Percentiles rank a stretch among this genome's conserved stretches.
Evolutionary conservation across 768 basidiomycete genomes (phyloP).

Genomic region (Pisolithus tinctorius): DNA sequence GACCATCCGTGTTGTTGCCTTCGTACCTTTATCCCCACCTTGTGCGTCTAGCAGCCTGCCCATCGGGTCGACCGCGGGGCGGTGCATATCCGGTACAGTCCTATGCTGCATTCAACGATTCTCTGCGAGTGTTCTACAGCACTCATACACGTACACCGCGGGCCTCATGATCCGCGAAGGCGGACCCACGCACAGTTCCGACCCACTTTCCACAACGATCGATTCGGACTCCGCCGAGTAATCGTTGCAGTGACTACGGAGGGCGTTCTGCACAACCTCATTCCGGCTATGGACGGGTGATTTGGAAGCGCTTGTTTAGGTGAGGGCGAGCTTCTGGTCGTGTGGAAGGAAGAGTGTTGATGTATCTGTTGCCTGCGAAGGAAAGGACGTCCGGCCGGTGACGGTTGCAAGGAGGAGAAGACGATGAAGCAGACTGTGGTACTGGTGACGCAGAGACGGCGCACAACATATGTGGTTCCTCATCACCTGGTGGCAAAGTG

Average conservation of each 20-base stretch:
- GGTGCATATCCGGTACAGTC: neutral
- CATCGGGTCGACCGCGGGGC: neutral
- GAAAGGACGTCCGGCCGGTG: neutral
- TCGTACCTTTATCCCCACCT: conserved; percentile 72
- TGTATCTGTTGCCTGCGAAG: conserved; percentile 44
- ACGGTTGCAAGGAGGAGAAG: conserved; percentile 29
- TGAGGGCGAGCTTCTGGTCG: conserved; percentile 53
- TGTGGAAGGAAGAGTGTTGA: conserved; percentile 47
- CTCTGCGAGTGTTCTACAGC: conserved; percentile 3
- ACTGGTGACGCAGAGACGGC: conserved; percentile 54
- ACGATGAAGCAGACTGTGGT: conserved; percentile 48
- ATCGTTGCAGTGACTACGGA: conserved; percentile 63
- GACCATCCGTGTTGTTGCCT: conserved; percentile 52
- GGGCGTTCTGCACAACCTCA: conserved; percentile 79
- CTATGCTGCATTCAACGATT: neutral
- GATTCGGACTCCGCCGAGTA: conserved; percentile 84
- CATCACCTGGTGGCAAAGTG: neutral
- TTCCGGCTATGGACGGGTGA: conserved; percentile 62
- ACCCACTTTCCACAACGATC: conserved; percentile 52
- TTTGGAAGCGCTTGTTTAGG: conserved; percentile 79
- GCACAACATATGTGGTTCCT: conserved; percentile 44
- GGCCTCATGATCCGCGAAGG: conserved; percentile 13
- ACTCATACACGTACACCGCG: conserved; percentile 27
- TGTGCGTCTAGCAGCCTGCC: neutral
- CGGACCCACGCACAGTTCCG: conserved; percentile 3